phyloP scores from a whole-genome alignment of 2,329 filamentous ascomycete genomes.

The Colletotrichum ledebouriae region DNA sequence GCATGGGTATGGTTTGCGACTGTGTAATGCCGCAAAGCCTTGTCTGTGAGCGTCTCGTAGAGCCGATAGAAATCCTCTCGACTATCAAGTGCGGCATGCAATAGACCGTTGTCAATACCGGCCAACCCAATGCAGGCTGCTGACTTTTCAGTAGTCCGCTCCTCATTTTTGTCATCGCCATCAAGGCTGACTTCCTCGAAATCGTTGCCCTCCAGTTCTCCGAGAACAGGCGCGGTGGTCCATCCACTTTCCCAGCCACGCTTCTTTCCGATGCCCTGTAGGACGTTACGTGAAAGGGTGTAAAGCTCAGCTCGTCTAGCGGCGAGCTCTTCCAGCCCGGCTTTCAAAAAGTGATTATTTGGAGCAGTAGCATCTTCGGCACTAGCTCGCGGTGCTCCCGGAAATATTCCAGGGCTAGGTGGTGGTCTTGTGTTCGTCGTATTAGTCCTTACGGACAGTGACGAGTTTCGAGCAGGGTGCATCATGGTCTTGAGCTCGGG shows the following conservation, averaged over 20 bases:
- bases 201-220: conserved; percentile 58
- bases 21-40: conserved; percentile 84
- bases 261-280: conserved; percentile 80
- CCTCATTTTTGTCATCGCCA: conserved; percentile 51
- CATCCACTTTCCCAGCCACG: conserved; percentile 84
- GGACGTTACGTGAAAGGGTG: conserved; percentile 81
- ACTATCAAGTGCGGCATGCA: conserved; percentile 73
- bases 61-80: conserved; percentile 74
- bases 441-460: conserved; percentile 61
- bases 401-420: conserved; percentile 67
- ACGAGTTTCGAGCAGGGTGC: conserved; percentile 75
- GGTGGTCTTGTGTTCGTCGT: conserved; percentile 52
- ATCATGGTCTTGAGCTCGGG: conserved; percentile 79
- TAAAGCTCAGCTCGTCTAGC: conserved; percentile 87
- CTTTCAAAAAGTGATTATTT: conserved; percentile 66
- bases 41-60: conserved; percentile 85
- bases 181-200: conserved; percentile 72
- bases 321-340: conserved; percentile 84
- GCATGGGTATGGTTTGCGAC: conserved; percentile 84
- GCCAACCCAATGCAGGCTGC: conserved; percentile 34
- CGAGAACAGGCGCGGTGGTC: conserved; percentile 69
- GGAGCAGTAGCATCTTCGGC: conserved; percentile 51
- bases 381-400: conserved; percentile 58
- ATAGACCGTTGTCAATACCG: conserved; percentile 68
- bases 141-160: conserved; percentile 34